phyloP scores from a whole-genome alignment of 352 stramenopile genomes.

The Phytophthora brassicae region DNA sequence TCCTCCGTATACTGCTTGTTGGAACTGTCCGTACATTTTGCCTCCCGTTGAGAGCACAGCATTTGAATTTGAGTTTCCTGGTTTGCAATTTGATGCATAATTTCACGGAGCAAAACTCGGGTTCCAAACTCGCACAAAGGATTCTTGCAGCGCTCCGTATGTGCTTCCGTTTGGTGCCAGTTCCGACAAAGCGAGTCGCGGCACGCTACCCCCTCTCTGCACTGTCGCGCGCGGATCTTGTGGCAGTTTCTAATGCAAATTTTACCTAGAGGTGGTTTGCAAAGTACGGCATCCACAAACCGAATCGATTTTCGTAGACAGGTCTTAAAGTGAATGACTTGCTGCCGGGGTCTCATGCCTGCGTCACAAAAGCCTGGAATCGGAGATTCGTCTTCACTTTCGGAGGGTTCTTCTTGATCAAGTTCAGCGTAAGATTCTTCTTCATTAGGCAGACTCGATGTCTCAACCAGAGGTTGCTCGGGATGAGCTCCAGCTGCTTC shows the following conservation, averaged over 20 bases:
- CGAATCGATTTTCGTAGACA: conserved; percentile 56
- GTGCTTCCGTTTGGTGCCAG: conserved; percentile 64
- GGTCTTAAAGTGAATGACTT: conserved; percentile 59
- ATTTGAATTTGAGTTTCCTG: conserved; percentile 21
- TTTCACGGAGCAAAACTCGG: conserved; percentile 62
- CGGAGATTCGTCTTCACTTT: conserved; percentile 10
- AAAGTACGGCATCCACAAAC: conserved; percentile 63
- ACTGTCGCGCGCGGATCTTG: conserved; percentile 53
- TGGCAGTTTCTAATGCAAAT: conserved; percentile 42
- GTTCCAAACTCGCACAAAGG: conserved; percentile 60
- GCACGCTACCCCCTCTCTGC: conserved; percentile 43
- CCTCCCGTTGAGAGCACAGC: conserved; percentile 26
- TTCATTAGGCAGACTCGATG: background rate
- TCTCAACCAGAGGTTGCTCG: background rate
- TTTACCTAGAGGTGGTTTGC: conserved; percentile 49
- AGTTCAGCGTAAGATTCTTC: background rate
- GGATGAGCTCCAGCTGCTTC: no score
- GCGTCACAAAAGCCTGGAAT: conserved; percentile 58
- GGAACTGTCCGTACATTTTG: conserved; percentile 1
- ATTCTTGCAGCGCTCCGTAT: conserved; percentile 60
- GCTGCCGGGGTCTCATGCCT: conserved; percentile 41
- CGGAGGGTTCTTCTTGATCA: conserved; percentile 2
- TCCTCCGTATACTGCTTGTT: background rate
- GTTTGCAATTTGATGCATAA: conserved; percentile 66
- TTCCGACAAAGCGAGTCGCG: conserved; percentile 55